Evolutionary conservation across 2,329 filamentous ascomycete species (phyloP), one percentile per base, ranked within the genome.

Genomic region (Fusarium heterosporum): DNA sequence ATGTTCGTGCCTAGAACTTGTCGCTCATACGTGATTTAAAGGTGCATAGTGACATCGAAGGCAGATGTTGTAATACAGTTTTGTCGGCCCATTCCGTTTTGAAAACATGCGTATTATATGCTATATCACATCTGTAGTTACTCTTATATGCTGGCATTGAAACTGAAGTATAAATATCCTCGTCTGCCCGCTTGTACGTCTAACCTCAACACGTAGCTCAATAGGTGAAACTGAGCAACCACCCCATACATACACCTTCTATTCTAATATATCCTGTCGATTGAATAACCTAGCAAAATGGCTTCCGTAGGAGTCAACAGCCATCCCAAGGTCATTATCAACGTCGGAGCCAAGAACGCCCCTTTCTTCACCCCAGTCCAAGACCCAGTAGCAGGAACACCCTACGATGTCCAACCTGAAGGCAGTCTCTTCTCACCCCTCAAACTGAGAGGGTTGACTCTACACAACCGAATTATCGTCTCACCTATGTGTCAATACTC

Each of bases 381-480:
- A 34, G 66, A 69, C 14, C 71, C 70, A n/a, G 67, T 64, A 6
- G 70, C 71, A 6, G 71, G 71, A 34, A 73, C 69, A 9, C 51
- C 71, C 6, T 70, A 69, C 59, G 71, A 73, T 51, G 34, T 51
- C 28, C 71, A 73, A 36, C 71, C 70, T 11, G 51, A 67, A 28
- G 53, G 50, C 34, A 74, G 68, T 38, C 71, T 84, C 26, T 84
- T 84, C 72, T 77, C 75, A 0, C 81, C 82, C 5, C 69, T 84
- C 38, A 80, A 74, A 45, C 78, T 84, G 49, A 77, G 82, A 36
- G 76, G 77, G 46, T 70, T 82, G 30, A 79, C 76, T 8, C 76
- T 84, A 45, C 81, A 79, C 36, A 84, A 84, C 62, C 79, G 82
- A 40, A 78, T 83, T 55, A 77, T 80, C 62, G 78, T 84, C 39